Evolutionary conservation across 345 rosid species (phyloP).

Genomic region (thale cress (Arabidopsis thaliana)): DNA sequence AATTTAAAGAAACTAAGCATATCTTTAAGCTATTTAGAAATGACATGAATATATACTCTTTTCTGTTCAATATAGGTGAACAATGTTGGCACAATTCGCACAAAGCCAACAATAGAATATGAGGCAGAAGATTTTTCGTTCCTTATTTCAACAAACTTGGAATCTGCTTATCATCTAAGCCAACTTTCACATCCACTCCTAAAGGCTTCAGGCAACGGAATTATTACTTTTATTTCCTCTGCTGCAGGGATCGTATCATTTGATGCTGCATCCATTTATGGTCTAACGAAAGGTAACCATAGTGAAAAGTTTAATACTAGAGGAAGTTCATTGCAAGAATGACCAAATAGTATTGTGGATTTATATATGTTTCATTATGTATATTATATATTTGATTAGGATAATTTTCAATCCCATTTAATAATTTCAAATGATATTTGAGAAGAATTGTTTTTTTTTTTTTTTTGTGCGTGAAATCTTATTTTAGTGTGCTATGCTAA

Average conservation of each 20-base stretch:
- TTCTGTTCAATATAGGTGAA: slow-evolving; percentile 48
- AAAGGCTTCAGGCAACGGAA: slow-evolving; percentile 58
- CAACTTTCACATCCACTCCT: slow-evolving; percentile 59
- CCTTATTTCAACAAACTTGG: slow-evolving; percentile 53
- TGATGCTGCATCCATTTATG: slow-evolving; percentile 40
- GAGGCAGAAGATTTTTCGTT: slow-evolving; percentile 50
- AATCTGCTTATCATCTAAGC: slow-evolving; percentile 55
- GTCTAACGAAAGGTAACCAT: slow-evolving; percentile 50
- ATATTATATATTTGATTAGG: neutral
- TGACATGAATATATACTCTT: neutral
- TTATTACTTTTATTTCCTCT: slow-evolving; percentile 57
- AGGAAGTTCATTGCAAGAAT: neutral
- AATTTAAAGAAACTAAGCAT: neutral
- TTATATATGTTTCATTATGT: neutral
- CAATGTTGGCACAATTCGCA: slow-evolving; percentile 53
- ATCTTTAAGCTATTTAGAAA: neutral
- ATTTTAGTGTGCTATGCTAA: neutral
- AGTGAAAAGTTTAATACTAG: neutral
- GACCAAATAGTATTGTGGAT: neutral
- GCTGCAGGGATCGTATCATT: slow-evolving; percentile 41
- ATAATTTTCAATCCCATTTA: no score
- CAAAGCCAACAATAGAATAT: slow-evolving; percentile 52
- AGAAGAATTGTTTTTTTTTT: no score
- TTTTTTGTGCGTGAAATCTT: no score
- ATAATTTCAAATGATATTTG: neutral